Evolutionary conservation across 441 rosid genomes (phyloP).

Genomic region (Brassica balearica): DNA sequence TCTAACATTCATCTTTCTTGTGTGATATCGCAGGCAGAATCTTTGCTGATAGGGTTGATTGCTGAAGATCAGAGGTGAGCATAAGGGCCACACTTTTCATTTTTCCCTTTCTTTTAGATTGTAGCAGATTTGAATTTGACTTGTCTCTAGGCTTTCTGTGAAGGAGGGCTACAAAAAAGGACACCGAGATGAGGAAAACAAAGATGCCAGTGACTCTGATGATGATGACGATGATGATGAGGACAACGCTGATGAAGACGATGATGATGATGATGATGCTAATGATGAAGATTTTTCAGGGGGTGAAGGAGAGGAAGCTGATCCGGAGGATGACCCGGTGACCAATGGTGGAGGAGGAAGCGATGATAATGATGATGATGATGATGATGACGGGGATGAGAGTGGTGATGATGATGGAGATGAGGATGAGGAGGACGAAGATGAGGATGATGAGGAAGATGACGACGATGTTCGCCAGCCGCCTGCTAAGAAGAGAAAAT

Average conservation of each 20-base stretch:
- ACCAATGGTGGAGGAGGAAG: conserved; percentile 69
- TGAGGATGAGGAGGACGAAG: conserved; percentile 40
- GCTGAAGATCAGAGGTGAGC: conserved; percentile 54
- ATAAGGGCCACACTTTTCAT: neutral
- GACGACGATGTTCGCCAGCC: conserved; percentile 69
- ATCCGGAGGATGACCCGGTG: conserved; percentile 71
- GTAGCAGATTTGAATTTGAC: neutral
- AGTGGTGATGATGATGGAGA: conserved; percentile 49
- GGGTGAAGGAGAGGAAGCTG: conserved; percentile 66
- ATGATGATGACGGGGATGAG: neutral
- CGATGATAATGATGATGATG: conserved; percentile 59
- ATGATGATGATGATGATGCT: conserved; percentile 54
- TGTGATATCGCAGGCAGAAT: conserved; percentile 45
- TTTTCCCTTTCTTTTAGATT: neutral
- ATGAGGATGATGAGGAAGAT: conserved; percentile 44
- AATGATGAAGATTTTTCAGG: conserved; percentile 69
- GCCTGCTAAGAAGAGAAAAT: conserved; percentile 76
- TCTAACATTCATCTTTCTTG: neutral
- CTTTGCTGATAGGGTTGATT: conserved; percentile 45
- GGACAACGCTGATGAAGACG: conserved; percentile 21
- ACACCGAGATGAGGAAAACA: conserved; percentile 49
- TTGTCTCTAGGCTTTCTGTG: conserved; percentile 53
- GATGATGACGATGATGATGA: conserved; percentile 55
- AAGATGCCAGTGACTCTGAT: conserved; percentile 67
- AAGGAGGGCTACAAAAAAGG: conserved; percentile 54